Base-by-base conservation (phyloP, 2,329 filamentous ascomycete species). In the Hypoxylon sp. region DNA sequence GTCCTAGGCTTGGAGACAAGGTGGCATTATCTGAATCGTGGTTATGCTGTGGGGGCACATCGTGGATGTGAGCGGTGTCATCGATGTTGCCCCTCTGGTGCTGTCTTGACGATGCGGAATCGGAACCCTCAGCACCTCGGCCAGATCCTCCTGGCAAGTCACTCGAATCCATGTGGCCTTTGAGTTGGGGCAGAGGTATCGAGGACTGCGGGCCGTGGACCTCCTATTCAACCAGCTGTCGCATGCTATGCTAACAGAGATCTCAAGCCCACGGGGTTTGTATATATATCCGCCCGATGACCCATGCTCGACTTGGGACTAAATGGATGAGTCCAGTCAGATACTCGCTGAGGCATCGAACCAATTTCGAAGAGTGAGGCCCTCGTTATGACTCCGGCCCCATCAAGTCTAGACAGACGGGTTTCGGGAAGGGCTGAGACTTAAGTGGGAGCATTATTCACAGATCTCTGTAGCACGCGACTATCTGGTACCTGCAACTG, bases 361-460 rank as follows among this genome's bases (percentile, higher is more conserved):
- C 43, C 46, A 41, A n/a, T 49, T 51, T 15, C 13, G 38, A 26
- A 47, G 49, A 15, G 33, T 21, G 40, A 29, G n/a, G 46, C 18
- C 31, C 48, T 48, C 40, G 41, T 58, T 24, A 26, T 50, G 48
- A 54, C 58, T 55, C 55, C 23, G 42, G 40, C 26, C 50, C 53
- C 37, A 60, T 55, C 35, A 59, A 60, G 42, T 59, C 51, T 64
- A 21, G 48, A 61, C 55, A 56, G 51, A 59, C 46, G 50, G n/a
- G 61, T 64, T 45, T 64, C 61, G 61, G 61, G 55, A 62, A 62
- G 58, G 43, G 48, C 51, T 62, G 61, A 64, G 61, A 64, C 61
- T 57, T 58, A 58, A 53, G 58, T 51, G 55, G 55, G 52, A 51
- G 51, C 41, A 38, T 55, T 37, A 45, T 35, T 29, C 26, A 57